Evolutionary conservation across 2,329 filamentous ascomycete genomes (phyloP).

Genomic region (Cercospora zeae-maydis): DNA sequence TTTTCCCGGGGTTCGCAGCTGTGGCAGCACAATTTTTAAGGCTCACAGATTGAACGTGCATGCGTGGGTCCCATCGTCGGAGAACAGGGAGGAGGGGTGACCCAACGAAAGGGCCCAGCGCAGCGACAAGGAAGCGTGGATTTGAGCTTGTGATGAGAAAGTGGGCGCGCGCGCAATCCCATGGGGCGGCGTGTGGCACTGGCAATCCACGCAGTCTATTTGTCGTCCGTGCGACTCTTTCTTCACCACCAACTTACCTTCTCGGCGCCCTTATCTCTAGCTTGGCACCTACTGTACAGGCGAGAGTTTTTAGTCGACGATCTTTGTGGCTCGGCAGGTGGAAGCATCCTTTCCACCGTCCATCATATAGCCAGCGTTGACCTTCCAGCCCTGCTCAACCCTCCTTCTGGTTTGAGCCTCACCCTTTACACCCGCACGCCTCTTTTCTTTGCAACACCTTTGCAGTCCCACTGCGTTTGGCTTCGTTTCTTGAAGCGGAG

Average conservation of each 20-base stretch:
- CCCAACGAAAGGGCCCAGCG: not conserved
- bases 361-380: constrained; percentile 1
- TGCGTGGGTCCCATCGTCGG: not conserved
- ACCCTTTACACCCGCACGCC: not conserved
- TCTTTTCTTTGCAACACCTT: not conserved
- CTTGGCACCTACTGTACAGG: constrained; percentile 1
- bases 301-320: not conserved
- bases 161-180: not conserved
- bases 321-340: constrained; percentile 2
- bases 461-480: not conserved
- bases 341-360: not conserved
- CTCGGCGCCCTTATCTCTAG: constrained; percentile 8
- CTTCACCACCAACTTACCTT: not conserved
- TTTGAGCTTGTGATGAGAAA: not conserved
- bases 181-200: not conserved
- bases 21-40: no score
- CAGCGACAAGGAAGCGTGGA: constrained; percentile 2
- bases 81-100: not conserved
- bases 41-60: not conserved
- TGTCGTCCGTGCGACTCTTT: not conserved
- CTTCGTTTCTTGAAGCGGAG: no score
- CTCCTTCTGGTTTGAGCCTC: constrained; percentile 4
- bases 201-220: not conserved
- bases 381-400: not conserved
- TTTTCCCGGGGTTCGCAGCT: not conserved